These are phyloP conservation scores for Solanum sitiens DNA, from an alignment of 257 asterid genomes.

Conservation along the genomic window DNA sequence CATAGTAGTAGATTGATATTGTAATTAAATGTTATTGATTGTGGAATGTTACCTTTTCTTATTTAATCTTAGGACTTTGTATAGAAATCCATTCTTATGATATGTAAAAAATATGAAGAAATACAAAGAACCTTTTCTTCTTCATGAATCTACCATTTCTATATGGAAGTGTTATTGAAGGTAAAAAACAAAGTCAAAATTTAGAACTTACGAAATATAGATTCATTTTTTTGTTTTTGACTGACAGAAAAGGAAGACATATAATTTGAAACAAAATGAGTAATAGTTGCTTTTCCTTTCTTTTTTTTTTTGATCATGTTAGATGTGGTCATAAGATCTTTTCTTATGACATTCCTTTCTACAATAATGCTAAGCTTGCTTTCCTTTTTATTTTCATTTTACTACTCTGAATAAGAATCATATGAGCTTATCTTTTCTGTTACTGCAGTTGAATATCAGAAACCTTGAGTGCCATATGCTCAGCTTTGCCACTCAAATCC, in stretches of 20 bases:
- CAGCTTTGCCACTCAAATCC: constrained; percentile 61
- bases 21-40: neutral
- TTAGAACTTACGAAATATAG: neutral
- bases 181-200: neutral
- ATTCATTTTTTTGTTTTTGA: neutral
- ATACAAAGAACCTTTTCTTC: neutral
- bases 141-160: neutral
- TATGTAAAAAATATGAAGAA: neutral
- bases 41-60: neutral
- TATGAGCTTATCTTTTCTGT: neutral
- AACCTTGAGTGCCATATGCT: constrained; percentile 82
- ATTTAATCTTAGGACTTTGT: neutral
- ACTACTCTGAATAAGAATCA: neutral
- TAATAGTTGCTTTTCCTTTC: neutral
- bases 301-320: neutral
- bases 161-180: neutral
- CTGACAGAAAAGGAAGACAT: neutral
- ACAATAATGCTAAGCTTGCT: neutral
- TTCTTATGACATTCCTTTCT: neutral
- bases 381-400: neutral
- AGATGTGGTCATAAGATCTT: neutral
- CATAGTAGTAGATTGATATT: neutral
- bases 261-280: neutral
- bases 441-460: constrained; percentile 79
- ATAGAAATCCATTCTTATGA: neutral